Base-by-base conservation (phyloP, 2,329 filamentous ascomycete genomes). In the Ceratocystis smalleyi region DNA sequence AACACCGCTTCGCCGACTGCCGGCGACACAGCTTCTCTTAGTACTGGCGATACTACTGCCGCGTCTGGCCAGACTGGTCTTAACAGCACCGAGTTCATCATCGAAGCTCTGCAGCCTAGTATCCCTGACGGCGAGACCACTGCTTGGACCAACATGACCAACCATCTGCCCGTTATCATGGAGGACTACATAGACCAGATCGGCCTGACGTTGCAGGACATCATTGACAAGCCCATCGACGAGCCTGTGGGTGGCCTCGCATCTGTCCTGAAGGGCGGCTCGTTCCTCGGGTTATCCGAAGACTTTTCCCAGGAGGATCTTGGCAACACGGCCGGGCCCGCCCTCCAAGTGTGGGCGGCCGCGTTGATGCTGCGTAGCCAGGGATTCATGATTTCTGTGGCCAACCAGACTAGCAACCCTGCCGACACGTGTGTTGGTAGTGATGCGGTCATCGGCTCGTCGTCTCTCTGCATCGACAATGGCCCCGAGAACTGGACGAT, bases 271-370 rank as follows among this genome's bases (percentile, higher is more conserved):
- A 12, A 22, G 5, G 64, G 62, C 2, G 67, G 67, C n/a, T 19
- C 43, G n/a, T 68, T 68, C 61, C 65, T 68, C 54, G 66, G 67
- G 6, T 49, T 59, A 3, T 35, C 55, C 17, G 64, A 61, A n/a
- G 67, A 68, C 63, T 43, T 68, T 19, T 68, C 65, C 7, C 66
- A 68, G 43, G 30, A 47, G 35, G 67, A 68, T 22, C 61, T 68
- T 15, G 27, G 45, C 57, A 66, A 40, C 43, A 45, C 32, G 17
- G 45, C 19, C 24, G 51, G n/a, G 51, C 51, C 51, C 5, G 66
- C 64, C 40, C 32, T 68, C 17, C 49, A 67, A 32, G 51, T 61
- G 3, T 66, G 61, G 49, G 59, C 64, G 1, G 60, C 63, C 19
- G 67, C 63, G 10, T 57, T 68, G 4, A 63, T 64, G 17, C 64